These are phyloP conservation scores for Leccinum pachyderme DNA, from an alignment of 1,284 basidiomycete species.

Conservation along the genomic window DNA sequence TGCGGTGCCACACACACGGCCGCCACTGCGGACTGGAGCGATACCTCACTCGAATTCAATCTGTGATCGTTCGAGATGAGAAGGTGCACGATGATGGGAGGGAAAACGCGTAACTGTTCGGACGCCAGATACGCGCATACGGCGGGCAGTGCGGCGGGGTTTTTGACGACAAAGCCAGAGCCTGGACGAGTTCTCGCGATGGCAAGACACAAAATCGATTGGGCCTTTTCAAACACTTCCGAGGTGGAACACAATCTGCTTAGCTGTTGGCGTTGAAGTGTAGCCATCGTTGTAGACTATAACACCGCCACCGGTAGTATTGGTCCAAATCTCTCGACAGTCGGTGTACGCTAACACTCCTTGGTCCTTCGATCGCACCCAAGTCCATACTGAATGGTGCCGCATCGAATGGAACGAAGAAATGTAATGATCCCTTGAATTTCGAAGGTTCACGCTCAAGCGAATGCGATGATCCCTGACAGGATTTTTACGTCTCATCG, in stretches of 20 bases:
- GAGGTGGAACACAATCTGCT: not conserved
- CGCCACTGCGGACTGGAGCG: constrained; percentile 23
- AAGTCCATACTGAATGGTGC: not conserved
- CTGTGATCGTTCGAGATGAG: not conserved
- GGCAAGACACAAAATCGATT: constrained; percentile 20
- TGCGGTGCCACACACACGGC: constrained; percentile 23
- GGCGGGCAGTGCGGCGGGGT: constrained; percentile 23
- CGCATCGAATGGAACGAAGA: too few relatives aligned
- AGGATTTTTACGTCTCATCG: too few relatives aligned
- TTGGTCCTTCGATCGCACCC: not conserved
- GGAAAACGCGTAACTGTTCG: constrained; percentile 18
- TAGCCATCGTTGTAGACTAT: not conserved
- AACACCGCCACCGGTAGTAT: too few relatives aligned
- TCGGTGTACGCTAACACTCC: not conserved
- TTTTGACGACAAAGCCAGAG: constrained; percentile 27
- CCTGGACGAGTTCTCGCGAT: constrained; percentile 26
- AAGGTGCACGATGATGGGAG: not conserved
- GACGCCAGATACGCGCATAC: constrained; percentile 34
- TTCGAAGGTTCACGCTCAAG: too few relatives aligned
- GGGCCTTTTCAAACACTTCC: not conserved
- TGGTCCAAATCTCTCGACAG: too few relatives aligned
- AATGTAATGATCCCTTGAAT: too few relatives aligned
- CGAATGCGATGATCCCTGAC: too few relatives aligned
- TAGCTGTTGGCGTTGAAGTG: not conserved
- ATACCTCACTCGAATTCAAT: constrained; percentile 29